Base-by-base conservation (phyloP, 768 basidiomycete genomes). In the Leccinum broughii region DNA sequence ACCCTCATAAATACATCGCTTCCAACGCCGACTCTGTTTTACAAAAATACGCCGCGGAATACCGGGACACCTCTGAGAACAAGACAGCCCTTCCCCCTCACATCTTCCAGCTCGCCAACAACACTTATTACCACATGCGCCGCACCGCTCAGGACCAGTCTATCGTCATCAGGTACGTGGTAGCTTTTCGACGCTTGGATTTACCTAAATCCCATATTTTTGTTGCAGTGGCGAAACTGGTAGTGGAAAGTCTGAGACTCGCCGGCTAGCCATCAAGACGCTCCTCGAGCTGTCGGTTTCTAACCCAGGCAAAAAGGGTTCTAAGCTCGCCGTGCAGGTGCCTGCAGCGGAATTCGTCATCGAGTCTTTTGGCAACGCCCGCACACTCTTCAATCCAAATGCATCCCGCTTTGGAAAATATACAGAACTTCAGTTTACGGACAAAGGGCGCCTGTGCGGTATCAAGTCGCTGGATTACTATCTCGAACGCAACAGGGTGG, bases 371-470 rank as follows among this genome's bases (percentile, higher is more conserved):
- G 96, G 96, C 14, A 90, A 92, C 67, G 92, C 95, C 20, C 89
- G 92, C 60, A 93, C 93, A 1, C 84, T 93, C 57, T 89, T 92
- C 77, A 97, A 98, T 70, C 84, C 92, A 51, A 97, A 97, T 69
- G 95, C 96, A 14, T 98, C 97, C 32, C 89, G 94, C 52, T 97
- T 96, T 71, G 97, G 96, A 58, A 95, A 96, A 73, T 99, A 99
- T 74, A 97, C 95, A 50, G 97, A 99, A 70, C 83, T 99, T 0
- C 97, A 98, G 75, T 98, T 98, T 78, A 92, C 85, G 55, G 95
- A 98, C 35, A 88, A 91, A 22, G 95, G 95, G 7, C 83, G 95
- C 4, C 77, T 98, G 0, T 87, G 81, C 51, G 97, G 97, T 62
- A 79, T 93, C 71, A 98, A 98, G 75, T 95, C 94, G 0, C 86